Base-by-base conservation (phyloP, 495 filamentous ascomycete species). In the Glutinoglossum americanum region DNA sequence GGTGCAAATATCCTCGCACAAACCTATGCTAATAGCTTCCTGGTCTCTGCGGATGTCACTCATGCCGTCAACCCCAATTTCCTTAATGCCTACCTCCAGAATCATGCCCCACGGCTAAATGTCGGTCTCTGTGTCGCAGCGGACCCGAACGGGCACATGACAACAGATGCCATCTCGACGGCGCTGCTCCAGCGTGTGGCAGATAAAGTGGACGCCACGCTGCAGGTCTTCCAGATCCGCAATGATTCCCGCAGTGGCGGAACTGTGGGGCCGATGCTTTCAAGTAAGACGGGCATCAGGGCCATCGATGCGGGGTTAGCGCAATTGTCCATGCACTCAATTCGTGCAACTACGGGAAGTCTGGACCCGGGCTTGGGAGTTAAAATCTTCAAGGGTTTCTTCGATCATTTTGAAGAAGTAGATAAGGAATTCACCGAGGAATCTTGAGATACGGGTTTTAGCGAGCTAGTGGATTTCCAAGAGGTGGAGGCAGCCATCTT, bases 61-160 rank as follows among this genome's bases (percentile, higher is more conserved):
- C 92, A 98, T 69, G 88, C 92, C 54, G 84, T 89, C 1, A 89
- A 98, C 73, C 92, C 92, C 59, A 98, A 96, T 72, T 94, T 89
- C 75, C 70, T 84, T 0, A 69, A 70, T 58, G 77, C 77, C 26
- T 96, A 96, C 71, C 82, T 95, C 3, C 74, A 83, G 55, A 82
- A 84, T 62, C 92, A 96, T 71, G 72, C 83, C 0, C 89, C 92
- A 6, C 79, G 85, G 2, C 75, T 98, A n/a, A 98, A 96, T 69
- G 79, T 87, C 49, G 92, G 92, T 32, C 75, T 92, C 9, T 78
- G 80, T n/a, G 73, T 98, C 26, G 82, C 81, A 37, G 80, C 81
- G n/a, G 92, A 96, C 67, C 78, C 80, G 32, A 94, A 93, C 60
- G 92, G 87, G 0, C 88, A 96, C 69, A 53, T 32, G 49, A 30